phyloP scores from a whole-genome alignment of 805 yeast genomes.

The Candida maltosa region DNA sequence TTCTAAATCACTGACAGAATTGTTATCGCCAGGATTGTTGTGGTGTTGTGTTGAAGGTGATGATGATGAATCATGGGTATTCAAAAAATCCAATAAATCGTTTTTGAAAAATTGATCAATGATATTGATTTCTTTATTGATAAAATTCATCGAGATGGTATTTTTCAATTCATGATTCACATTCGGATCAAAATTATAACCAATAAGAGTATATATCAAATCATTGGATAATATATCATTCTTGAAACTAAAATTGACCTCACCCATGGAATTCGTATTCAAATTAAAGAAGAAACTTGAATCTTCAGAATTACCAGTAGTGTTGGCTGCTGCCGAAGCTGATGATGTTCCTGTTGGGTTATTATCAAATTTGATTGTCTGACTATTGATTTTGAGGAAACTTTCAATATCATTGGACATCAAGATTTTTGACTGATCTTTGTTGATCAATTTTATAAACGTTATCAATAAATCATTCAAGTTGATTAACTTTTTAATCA shows the following conservation, averaged over 20 bases:
- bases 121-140: constrained; percentile 26
- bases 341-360: background rate
- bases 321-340: background rate
- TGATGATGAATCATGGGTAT: constrained; percentile 3
- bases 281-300: constrained; percentile 8
- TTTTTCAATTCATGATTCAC: constrained; percentile 19
- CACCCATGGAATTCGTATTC: constrained; percentile 8
- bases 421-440: constrained; percentile 17
- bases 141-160: constrained; percentile 22
- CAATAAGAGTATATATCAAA: constrained; percentile 29
- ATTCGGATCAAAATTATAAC: constrained; percentile 30
- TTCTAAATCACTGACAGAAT: too few species aligned
- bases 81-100: constrained; percentile 25
- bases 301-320: constrained; percentile 8
- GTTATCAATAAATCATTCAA: constrained; percentile 31
- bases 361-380: constrained; percentile 3
- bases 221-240: constrained; percentile 27
- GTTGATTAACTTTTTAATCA: constrained; percentile 28
- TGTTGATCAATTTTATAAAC: constrained; percentile 24
- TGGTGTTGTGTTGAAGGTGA: constrained; percentile 1
- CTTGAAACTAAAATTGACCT: constrained; percentile 20
- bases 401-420: constrained; percentile 27
- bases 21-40: too few species aligned
- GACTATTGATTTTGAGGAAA: constrained; percentile 12
- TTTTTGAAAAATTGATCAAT: constrained; percentile 28